phyloP scores from a whole-genome alignment of 164 flowering plant genomes.

The Vitis rotundifolia region DNA sequence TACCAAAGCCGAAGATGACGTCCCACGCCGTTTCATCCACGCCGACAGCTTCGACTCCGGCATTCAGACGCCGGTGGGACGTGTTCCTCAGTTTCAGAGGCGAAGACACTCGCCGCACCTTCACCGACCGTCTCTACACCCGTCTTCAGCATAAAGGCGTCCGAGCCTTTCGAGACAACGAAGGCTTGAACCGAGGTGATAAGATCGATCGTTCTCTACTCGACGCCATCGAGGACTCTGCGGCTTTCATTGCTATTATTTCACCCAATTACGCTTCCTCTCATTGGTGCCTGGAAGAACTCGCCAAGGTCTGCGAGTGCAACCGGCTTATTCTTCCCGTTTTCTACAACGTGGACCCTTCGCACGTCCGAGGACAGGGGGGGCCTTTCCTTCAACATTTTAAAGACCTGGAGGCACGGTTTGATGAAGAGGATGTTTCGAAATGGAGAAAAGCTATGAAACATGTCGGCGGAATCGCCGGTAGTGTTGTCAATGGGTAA shows the following conservation, averaged over 20 bases:
- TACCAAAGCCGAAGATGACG: too few relatives aligned
- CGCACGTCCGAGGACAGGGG: constrained; percentile 28
- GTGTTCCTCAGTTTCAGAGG: constrained; percentile 46
- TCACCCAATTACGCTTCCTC: constrained; percentile 37
- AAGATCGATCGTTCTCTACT: constrained; percentile 23
- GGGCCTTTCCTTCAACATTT: constrained; percentile 24
- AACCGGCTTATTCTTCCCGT: constrained; percentile 36
- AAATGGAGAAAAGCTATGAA: constrained; percentile 40
- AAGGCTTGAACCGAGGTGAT: constrained; percentile 26
- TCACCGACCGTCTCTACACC: constrained; percentile 27
- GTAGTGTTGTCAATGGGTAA: constrained; percentile 12
- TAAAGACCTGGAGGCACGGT: constrained; percentile 5
- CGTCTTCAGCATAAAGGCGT: constrained; percentile 16
- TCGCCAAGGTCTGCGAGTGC: constrained; percentile 28
- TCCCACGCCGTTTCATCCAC: background rate
- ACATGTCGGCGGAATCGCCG: constrained; percentile 30
- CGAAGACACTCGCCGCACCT: constrained; percentile 30
- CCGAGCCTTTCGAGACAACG: constrained; percentile 27
- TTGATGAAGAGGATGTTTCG: constrained; percentile 9
- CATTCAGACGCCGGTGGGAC: constrained; percentile 25
- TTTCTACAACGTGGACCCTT: constrained; percentile 40
- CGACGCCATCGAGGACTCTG: constrained; percentile 41
- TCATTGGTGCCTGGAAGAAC: constrained; percentile 41
- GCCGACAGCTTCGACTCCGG: constrained; percentile 4
- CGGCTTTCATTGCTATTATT: constrained; percentile 28